These are phyloP conservation scores for Xerocomus brunneocitrinus DNA, from an alignment of 768 basidiomycete genomes.

Conservation along the genomic window DNA sequence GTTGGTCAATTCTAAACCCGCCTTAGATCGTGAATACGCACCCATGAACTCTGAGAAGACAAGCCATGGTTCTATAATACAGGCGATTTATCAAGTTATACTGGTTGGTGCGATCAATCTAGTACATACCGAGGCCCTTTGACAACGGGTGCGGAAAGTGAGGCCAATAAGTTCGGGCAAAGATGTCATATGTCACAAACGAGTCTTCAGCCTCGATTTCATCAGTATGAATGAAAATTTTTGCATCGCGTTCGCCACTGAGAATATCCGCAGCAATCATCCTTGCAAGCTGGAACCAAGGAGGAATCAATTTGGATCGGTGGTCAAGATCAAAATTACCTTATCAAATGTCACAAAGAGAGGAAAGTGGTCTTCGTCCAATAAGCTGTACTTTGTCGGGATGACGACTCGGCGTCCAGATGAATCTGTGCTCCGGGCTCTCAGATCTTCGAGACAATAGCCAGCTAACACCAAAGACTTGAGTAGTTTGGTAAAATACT, in stretches of 20 bases:
- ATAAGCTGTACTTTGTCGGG: slow-evolving; percentile 49
- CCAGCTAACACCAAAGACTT: slow-evolving; percentile 38
- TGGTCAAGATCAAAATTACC: slow-evolving; percentile 31
- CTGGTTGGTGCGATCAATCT: neutral
- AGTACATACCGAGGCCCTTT: slow-evolving; percentile 47
- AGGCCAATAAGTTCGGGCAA: slow-evolving; percentile 53
- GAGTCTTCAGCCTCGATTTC: slow-evolving; percentile 17
- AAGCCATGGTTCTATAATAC: slow-evolving; percentile 47
- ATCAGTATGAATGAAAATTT: slow-evolving; percentile 10
- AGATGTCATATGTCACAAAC: slow-evolving; percentile 45
- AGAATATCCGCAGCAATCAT: slow-evolving; percentile 27
- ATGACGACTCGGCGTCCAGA: slow-evolving; percentile 3
- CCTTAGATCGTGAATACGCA: slow-evolving; percentile 17
- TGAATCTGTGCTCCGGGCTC: slow-evolving; percentile 11
- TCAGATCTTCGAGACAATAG: slow-evolving; percentile 37
- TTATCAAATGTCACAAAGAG: slow-evolving; percentile 64
- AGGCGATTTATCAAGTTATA: neutral
- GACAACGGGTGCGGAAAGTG: slow-evolving; percentile 44
- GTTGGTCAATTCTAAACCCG: neutral
- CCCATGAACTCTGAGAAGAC: slow-evolving; percentile 67
- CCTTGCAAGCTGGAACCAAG: slow-evolving; percentile 14
- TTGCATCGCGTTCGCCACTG: slow-evolving; percentile 1
- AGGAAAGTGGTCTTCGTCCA: slow-evolving; percentile 61
- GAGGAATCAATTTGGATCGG: neutral
- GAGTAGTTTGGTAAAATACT: slow-evolving; percentile 53